A percentile compares a stretch with the other conserved stretches of the same genome.
These are phyloP conservation scores for Yarrowia porcina DNA, from an alignment of 805 yeast species.

Conservation along the genomic window DNA sequence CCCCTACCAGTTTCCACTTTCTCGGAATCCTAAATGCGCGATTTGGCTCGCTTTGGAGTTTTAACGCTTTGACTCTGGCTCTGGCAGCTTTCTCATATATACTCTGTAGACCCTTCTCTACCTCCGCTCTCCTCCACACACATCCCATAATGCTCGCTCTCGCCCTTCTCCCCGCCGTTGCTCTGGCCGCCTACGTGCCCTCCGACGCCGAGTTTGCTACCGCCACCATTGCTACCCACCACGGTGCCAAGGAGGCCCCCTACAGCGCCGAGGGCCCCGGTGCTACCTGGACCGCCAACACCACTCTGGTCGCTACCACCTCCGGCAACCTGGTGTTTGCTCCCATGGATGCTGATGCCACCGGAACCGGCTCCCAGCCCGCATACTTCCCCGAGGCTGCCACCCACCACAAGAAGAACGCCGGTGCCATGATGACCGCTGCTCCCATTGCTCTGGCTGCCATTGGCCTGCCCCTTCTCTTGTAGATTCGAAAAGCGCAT, in stretches of 20 bases:
- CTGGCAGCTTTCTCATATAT: slow-evolving; percentile 15
- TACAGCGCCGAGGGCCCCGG: slow-evolving; percentile 9
- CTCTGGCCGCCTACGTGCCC: slow-evolving; percentile 19
- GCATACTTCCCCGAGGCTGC: slow-evolving; percentile 24
- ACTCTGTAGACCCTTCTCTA: slow-evolving; percentile 11
- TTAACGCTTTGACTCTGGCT: too few relatives aligned
- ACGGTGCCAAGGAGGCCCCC: slow-evolving; percentile 22
- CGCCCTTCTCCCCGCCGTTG: slow-evolving; percentile 21
- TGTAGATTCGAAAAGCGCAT: slow-evolving; percentile 20
- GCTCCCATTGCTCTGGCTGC: slow-evolving; percentile 21
- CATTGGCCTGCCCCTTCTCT: slow-evolving; percentile 21
- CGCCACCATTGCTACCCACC: not conserved
- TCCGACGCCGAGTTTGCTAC: slow-evolving; percentile 16
- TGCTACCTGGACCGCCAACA: not conserved
- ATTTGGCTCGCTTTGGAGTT: slow-evolving; percentile 6
- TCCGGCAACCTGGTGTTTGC: not conserved
- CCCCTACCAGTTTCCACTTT: too few relatives aligned
- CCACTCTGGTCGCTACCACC: not conserved
- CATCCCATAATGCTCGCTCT: slow-evolving; percentile 19
- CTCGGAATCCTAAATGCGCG: slow-evolving; percentile 23
- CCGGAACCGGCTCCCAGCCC: slow-evolving; percentile 8
- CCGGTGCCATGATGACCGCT: not conserved
- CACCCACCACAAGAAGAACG: slow-evolving; percentile 21
- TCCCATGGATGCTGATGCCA: slow-evolving; percentile 1
- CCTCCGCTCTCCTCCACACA: not conserved